Evolutionary conservation across 2,329 filamentous ascomycete species (phyloP).

Genomic region (Trichoderma oligosporum): DNA sequence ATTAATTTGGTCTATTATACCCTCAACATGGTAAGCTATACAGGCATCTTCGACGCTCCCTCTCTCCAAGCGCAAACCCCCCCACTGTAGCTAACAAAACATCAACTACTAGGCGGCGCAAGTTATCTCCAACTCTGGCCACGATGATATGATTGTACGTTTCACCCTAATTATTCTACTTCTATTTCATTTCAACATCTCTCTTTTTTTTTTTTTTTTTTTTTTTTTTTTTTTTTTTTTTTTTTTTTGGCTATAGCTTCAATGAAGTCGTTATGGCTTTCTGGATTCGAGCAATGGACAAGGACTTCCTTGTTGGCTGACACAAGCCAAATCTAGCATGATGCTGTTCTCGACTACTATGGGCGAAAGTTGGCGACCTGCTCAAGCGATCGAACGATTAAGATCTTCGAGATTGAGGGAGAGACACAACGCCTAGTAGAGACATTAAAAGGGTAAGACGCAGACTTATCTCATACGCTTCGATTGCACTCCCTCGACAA

Average conservation of each 20-base stretch:
- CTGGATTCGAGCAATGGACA: slow-evolving; percentile 18
- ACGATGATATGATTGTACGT: slow-evolving; percentile 99
- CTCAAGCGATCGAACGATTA: slow-evolving; percentile 97
- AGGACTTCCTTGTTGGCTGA: slow-evolving; percentile 18
- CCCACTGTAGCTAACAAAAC: slow-evolving; percentile 28
- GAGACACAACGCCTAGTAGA: slow-evolving; percentile 85
- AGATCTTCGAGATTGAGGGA: slow-evolving; percentile 97
- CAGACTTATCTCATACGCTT: background rate
- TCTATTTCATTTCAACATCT: background rate
- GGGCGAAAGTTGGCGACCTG: slow-evolving; percentile 93
- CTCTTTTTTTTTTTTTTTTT: background rate
- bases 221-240: background rate
- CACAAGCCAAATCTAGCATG: slow-evolving; percentile 61
- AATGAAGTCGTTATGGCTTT: background rate
- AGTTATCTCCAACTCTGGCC: slow-evolving; percentile 50
- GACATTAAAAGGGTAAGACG: slow-evolving; percentile 78
- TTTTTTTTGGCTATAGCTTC: background rate
- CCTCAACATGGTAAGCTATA: slow-evolving; percentile 21
- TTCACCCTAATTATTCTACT: slow-evolving; percentile 10
- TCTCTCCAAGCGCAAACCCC: background rate
- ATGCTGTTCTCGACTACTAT: slow-evolving; percentile 98
- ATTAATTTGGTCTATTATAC: background rate
- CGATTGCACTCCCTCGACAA: background rate
- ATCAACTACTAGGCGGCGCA: slow-evolving; percentile 37
- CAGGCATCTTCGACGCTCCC: background rate